Percentiles rank a stretch among this genome's conserved stretches.
phyloP scores from a whole-genome alignment of 768 basidiomycete species.

The Russula sp. region DNA sequence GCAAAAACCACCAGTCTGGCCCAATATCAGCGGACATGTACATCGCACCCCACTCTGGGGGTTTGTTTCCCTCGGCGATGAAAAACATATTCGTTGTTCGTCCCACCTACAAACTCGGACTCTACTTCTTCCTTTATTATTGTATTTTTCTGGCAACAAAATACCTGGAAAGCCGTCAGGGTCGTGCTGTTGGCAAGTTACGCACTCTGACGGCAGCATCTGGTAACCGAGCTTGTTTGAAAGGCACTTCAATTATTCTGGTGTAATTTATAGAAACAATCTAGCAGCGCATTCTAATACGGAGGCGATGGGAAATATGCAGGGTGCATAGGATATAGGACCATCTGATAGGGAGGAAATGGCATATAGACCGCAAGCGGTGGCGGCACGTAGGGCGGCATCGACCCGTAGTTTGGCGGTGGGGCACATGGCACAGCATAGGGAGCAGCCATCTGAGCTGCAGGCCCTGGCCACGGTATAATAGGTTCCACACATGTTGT shows the following conservation, averaged over 20 bases:
- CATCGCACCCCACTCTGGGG: no score
- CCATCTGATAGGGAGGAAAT: slow-evolving; percentile 4
- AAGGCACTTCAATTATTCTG: neutral
- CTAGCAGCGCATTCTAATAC: neutral
- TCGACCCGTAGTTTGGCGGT: neutral
- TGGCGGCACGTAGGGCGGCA: neutral
- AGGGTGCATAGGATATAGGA: neutral
- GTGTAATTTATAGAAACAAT: neutral
- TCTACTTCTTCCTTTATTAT: neutral
- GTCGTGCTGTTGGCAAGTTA: neutral
- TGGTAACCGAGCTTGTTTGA: neutral
- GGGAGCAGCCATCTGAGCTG: neutral
- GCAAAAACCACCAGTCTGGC: neutral
- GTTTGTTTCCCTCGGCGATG: no score
- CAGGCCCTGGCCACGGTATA: neutral
- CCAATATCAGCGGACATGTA: neutral
- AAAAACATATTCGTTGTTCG: no score
- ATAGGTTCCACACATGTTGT: neutral
- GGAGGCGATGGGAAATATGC: neutral
- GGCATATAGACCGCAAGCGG: neutral
- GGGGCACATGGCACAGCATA: neutral
- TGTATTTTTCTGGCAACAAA: neutral
- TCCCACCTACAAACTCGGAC: no score
- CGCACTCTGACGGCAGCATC: neutral
- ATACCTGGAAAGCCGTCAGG: neutral